These are phyloP conservation scores for Entomortierella parvispora DNA, from an alignment of 192 early-diverging fungal species.

Conservation along the genomic window DNA sequence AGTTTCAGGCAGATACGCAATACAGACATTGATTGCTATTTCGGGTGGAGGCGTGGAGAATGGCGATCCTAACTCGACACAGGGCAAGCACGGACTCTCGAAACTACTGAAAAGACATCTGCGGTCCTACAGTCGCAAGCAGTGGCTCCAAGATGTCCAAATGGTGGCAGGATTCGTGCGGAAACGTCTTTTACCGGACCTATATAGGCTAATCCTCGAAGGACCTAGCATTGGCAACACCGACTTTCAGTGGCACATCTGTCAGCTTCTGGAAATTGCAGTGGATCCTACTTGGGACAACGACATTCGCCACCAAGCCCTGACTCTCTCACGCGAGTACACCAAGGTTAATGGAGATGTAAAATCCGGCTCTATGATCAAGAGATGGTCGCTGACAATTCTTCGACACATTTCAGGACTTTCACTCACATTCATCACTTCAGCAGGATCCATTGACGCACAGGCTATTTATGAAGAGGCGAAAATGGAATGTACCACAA, in stretches of 20 bases:
- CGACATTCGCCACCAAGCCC: background rate
- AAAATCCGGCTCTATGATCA: background rate
- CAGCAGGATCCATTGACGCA: background rate
- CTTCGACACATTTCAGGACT: background rate
- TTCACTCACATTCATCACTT: too few species aligned
- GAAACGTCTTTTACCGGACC: background rate
- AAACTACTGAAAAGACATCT: too few species aligned
- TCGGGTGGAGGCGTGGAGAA: background rate
- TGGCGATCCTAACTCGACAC: background rate
- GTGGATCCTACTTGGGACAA: background rate
- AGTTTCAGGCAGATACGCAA: background rate
- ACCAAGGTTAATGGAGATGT: background rate
- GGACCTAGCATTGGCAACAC: background rate
- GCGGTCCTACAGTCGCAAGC: too few species aligned
- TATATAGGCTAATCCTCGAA: background rate
- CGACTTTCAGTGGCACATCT: background rate
- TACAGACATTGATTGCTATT: background rate
- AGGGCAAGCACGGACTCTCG: background rate
- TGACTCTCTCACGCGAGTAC: background rate
- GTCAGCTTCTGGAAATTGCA: background rate
- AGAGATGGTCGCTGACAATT: background rate
- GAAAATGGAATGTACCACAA: background rate
- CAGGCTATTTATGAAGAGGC: background rate
- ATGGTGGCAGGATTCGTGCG: background rate
- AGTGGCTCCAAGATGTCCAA: too few species aligned